phyloP scores from a whole-genome alignment of 805 yeast genomes.

The Candida michaelii region DNA sequence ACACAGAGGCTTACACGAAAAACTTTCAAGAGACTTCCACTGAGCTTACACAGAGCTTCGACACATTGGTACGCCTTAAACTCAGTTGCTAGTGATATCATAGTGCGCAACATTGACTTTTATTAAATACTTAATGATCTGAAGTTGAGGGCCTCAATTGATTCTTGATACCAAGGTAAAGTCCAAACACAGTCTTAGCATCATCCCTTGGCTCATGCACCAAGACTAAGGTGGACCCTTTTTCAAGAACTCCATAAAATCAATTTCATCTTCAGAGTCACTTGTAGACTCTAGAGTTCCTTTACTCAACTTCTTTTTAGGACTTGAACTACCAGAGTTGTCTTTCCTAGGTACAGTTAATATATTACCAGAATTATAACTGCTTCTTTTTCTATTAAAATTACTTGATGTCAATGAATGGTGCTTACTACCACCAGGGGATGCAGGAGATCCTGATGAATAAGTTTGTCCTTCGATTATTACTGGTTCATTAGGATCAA shows the following conservation, averaged over 20 bases:
- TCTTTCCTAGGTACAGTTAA: slow-evolving; percentile 5
- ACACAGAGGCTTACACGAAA: no score
- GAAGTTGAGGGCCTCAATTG: no score
- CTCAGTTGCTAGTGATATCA: no score
- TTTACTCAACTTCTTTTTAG: slow-evolving; percentile 13
- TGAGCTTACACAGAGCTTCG: no score
- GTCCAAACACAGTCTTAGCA: no score
- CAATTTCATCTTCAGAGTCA: slow-evolving; percentile 39
- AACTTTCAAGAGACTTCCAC: no score
- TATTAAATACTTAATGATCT: no score
- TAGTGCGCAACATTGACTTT: no score
- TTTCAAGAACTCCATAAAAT: slow-evolving; percentile 47
- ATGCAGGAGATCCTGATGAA: slow-evolving; percentile 10
- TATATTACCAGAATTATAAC: slow-evolving; percentile 17
- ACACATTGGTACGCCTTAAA: no score
- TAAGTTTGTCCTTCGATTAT: slow-evolving; percentile 18
- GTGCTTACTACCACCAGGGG: slow-evolving; percentile 2
- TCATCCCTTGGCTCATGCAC: no score
- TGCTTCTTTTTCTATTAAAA: slow-evolving; percentile 9
- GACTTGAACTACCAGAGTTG: slow-evolving; percentile 15
- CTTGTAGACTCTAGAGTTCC: slow-evolving; percentile 11
- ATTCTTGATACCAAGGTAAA: no score
- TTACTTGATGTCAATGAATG: not conserved
- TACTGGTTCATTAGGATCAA: slow-evolving; percentile 20
- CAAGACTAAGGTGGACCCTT: slow-evolving; percentile 36